These are phyloP conservation scores for Solanum chilense DNA, from an alignment of 257 asterid species.

Conservation along the genomic window DNA sequence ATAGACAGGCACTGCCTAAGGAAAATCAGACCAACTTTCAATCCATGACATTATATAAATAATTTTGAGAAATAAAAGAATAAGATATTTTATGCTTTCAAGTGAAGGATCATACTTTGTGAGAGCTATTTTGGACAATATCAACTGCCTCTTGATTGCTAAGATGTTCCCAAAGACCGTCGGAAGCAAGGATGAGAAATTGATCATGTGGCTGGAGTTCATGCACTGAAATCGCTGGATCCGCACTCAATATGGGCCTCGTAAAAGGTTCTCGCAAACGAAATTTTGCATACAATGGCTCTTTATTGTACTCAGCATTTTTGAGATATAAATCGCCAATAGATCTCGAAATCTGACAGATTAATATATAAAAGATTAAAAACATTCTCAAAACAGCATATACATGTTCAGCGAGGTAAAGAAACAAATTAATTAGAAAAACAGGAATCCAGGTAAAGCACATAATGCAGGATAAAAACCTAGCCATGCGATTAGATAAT, in stretches of 20 bases:
- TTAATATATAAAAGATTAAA: neutral
- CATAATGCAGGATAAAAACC: neutral
- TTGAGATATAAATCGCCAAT: conserved; percentile 44
- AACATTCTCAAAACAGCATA: neutral
- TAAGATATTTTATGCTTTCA: neutral
- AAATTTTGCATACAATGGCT: conserved; percentile 37
- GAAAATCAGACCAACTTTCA: neutral
- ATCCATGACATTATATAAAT: neutral
- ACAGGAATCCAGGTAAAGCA: neutral
- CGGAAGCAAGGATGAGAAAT: conserved; percentile 45
- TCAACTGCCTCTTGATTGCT: conserved; percentile 45
- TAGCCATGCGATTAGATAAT: neutral
- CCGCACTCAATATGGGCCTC: conserved; percentile 35
- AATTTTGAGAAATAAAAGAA: neutral
- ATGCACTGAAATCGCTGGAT: conserved; percentile 29
- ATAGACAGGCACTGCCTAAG: neutral
- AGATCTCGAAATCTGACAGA: conserved; percentile 34
- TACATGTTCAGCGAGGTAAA: neutral
- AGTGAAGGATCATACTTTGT: conserved; percentile 18
- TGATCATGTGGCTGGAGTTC: conserved; percentile 37
- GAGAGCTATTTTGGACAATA: conserved; percentile 35
- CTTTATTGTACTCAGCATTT: conserved; percentile 35
- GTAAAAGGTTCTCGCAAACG: conserved; percentile 32
- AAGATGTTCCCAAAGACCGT: conserved; percentile 53
- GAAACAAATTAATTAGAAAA: neutral